Conservation (phyloP, 768 basidiomycete genomes). For the Cystobasidium ongulense region DNA sequence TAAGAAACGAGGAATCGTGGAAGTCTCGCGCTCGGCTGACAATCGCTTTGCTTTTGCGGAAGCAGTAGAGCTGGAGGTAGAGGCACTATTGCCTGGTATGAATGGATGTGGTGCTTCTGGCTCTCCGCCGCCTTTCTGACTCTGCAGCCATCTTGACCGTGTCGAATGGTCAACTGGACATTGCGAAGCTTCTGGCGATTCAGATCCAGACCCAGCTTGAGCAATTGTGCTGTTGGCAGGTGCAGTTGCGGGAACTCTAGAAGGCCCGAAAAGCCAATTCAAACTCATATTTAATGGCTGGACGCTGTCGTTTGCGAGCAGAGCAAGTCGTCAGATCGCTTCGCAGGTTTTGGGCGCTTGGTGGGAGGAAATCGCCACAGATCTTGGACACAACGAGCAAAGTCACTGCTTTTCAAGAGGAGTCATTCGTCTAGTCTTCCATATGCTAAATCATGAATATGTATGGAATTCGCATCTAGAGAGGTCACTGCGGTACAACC, state of each 20-base stretch:
- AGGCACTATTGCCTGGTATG: conserved; percentile 9
- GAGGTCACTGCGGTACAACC: no score
- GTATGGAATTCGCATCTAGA: no score
- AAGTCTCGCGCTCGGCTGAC: conserved; percentile 6
- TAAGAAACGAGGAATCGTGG: conserved; percentile 16
- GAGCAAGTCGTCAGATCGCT: no score
- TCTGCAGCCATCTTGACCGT: conserved; percentile 18
- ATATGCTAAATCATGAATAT: no score
- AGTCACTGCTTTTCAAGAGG: no score
- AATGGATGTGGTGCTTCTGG: not conserved
- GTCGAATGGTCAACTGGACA: conserved; percentile 30
- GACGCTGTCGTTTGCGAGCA: no score
- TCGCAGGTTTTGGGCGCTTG: no score
- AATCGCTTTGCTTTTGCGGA: conserved; percentile 4
- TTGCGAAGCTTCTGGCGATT: not conserved
- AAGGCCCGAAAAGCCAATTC: conserved; percentile 10
- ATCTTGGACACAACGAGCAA: no score
- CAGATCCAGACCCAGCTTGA: not conserved
- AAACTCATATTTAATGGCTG: conserved; percentile 1
- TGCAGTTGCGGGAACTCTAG: not conserved
- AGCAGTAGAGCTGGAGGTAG: not conserved
- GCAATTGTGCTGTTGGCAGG: not conserved
- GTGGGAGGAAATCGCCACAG: no score
- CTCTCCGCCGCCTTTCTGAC: no score
- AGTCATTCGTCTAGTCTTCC: no score